These are phyloP conservation scores for Corinectria fuckeliana DNA, from an alignment of 2,329 filamentous ascomycete genomes.

Conservation along the genomic window DNA sequence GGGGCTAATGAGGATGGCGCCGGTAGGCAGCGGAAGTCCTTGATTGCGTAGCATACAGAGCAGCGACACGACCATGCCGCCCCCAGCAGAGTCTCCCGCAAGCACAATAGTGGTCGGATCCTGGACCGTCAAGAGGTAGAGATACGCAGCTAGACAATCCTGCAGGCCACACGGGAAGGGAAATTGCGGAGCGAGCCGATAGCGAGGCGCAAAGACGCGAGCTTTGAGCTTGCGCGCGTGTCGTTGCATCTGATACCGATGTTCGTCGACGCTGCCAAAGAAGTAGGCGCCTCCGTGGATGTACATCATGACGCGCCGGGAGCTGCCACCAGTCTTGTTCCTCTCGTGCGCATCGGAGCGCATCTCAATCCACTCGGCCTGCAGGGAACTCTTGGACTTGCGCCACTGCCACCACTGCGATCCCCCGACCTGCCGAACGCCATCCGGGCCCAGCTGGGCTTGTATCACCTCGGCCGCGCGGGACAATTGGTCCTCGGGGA, in stretches of 20 bases:
- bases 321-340: constrained; percentile 64
- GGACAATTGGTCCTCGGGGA: constrained; percentile 68
- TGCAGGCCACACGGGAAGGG: constrained; percentile 93
- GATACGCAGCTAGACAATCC: constrained; percentile 87
- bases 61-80: constrained; percentile 84
- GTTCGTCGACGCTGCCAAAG: constrained; percentile 94
- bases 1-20: constrained; percentile 88
- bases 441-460: constrained; percentile 78
- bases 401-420: constrained; percentile 91
- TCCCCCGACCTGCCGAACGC: constrained; percentile 79
- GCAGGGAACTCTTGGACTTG: constrained; percentile 67
- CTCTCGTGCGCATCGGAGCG: constrained; percentile 73
- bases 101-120: constrained; percentile 83
- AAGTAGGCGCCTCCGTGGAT: constrained; percentile 94
- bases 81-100: constrained; percentile 92
- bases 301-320: constrained; percentile 86
- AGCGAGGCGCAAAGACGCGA: constrained; percentile 83
- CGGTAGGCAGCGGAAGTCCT: constrained; percentile 83
- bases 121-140: constrained; percentile 79
- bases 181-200: constrained; percentile 90
- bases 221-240: constrained; percentile 95
- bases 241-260: constrained; percentile 97
- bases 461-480: constrained; percentile 72
- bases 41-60: constrained; percentile 83
- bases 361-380: constrained; percentile 98